Evolutionary conservation across 441 rosid genomes (phyloP).

Genomic region (Pelargonium fulgidum): DNA sequence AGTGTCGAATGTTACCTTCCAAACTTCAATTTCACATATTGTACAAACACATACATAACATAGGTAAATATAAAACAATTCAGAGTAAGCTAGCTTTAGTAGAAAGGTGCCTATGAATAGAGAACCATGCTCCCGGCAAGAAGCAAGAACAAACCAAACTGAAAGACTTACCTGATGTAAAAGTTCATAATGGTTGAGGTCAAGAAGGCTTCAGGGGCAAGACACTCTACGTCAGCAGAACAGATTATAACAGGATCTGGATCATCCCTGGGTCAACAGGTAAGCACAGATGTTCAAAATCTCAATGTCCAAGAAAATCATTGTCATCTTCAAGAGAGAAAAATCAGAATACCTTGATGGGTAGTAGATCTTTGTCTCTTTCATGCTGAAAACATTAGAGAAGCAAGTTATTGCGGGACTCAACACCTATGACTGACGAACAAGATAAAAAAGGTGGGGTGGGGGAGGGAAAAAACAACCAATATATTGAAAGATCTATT

Average conservation of each 20-base stretch:
- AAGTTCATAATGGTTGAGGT: slow-evolving; percentile 83
- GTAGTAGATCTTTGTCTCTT: slow-evolving; percentile 50
- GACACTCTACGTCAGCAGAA: slow-evolving; percentile 52
- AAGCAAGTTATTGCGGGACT: slow-evolving; percentile 19
- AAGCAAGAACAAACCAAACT: no score
- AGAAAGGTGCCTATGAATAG: no score
- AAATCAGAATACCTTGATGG: slow-evolving; percentile 60
- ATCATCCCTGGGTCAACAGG: slow-evolving; percentile 52
- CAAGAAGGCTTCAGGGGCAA: slow-evolving; percentile 57
- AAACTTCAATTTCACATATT: no score
- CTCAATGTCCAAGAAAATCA: not conserved
- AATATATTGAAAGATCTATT: slow-evolving; percentile 12
- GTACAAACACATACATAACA: no score
- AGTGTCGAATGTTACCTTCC: no score
- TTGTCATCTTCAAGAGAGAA: slow-evolving; percentile 8
- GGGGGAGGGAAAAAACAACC: slow-evolving; percentile 8
- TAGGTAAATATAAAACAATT: no score
- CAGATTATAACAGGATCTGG: slow-evolving; percentile 56
- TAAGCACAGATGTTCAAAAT: not conserved
- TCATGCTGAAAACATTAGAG: slow-evolving; percentile 45
- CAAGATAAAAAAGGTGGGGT: no score
- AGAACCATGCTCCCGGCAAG: no score
- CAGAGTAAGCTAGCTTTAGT: no score
- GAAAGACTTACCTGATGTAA: slow-evolving; percentile 49
- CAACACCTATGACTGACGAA: slow-evolving; percentile 8